Evolutionary conservation across 2,329 filamentous ascomycete genomes (phyloP).

Genomic region (Penicillium sp.): DNA sequence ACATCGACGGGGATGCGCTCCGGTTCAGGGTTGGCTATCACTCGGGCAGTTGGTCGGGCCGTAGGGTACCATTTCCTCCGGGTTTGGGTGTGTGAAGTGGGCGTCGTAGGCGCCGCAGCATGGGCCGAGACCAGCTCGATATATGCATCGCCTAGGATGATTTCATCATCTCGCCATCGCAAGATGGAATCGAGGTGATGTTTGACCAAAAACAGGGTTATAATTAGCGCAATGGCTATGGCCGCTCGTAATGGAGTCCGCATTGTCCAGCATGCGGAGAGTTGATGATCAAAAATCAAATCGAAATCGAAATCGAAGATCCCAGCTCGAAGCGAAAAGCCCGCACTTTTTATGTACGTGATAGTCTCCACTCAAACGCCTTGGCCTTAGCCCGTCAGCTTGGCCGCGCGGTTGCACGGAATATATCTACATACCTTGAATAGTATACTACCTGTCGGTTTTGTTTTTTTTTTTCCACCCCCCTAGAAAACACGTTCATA

Average conservation of each 20-base stretch:
- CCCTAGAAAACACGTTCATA: neutral
- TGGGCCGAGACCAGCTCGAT: slow-evolving; percentile 23
- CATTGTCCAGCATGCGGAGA: slow-evolving; percentile 13
- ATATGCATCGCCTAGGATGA: slow-evolving; percentile 7
- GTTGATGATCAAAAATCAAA: neutral
- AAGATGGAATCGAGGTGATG: slow-evolving; percentile 17
- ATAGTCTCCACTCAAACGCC: slow-evolving; percentile 1
- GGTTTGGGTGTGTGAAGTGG: neutral
- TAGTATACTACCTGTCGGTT: neutral
- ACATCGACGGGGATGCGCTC: slow-evolving; percentile 18
- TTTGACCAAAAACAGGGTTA: slow-evolving; percentile 19
- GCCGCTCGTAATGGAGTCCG: slow-evolving; percentile 13
- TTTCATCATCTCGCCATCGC: slow-evolving; percentile 10
- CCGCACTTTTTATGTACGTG: neutral
- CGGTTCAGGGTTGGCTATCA: slow-evolving; percentile 5
- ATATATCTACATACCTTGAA: too few relatives aligned
- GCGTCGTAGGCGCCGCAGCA: neutral
- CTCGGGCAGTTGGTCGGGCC: slow-evolving; percentile 9
- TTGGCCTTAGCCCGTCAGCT: slow-evolving; percentile 4
- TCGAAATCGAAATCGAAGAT: neutral
- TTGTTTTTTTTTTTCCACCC: too few relatives aligned
- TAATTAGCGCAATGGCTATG: slow-evolving; percentile 16
- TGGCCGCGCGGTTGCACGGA: neutral
- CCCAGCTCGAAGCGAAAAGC: neutral
- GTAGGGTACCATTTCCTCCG: slow-evolving; percentile 6